Percentiles rank a stretch among this genome's conserved stretches.
Evolutionary conservation across 2,329 filamentous ascomycete species (phyloP).

Genomic region (Alternaria postmessia): DNA sequence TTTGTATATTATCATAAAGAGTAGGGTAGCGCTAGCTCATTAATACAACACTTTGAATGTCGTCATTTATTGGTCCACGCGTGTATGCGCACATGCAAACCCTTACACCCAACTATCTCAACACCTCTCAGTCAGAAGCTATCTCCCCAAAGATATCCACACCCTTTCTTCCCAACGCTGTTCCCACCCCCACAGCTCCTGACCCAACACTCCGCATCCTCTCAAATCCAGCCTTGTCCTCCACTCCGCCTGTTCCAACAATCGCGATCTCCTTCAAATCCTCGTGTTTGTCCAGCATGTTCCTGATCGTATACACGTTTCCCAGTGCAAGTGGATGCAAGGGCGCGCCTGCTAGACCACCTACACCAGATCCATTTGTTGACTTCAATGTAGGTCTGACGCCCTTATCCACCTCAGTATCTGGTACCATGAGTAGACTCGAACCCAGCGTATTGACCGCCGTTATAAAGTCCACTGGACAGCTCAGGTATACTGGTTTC

Average conservation of each 20-base stretch:
- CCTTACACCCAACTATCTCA: no score
- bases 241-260: slow-evolving; percentile 77
- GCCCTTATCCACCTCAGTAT: background rate
- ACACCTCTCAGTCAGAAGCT: background rate
- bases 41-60: background rate
- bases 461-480: slow-evolving; percentile 72
- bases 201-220: slow-evolving; percentile 73
- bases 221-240: slow-evolving; percentile 67
- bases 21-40: slow-evolving; percentile 3
- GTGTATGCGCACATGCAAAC: no score
- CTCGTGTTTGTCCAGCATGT: slow-evolving; percentile 62
- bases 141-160: slow-evolving; percentile 70
- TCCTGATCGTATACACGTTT: slow-evolving; percentile 74
- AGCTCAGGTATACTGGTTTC: slow-evolving; percentile 27
- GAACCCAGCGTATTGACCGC: slow-evolving; percentile 78
- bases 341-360: slow-evolving; percentile 75
- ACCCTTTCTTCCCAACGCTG: slow-evolving; percentile 71
- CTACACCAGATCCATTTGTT: slow-evolving; percentile 65
- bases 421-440: background rate
- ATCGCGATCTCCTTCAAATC: slow-evolving; percentile 65
- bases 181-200: slow-evolving; percentile 69
- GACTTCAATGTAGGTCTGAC: slow-evolving; percentile 41
- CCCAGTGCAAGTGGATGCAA: slow-evolving; percentile 78
- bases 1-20: background rate
- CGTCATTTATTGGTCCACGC: background rate